Percentiles rank a stretch among this genome's conserved stretches.
Evolutionary conservation across 2,329 filamentous ascomycete species (phyloP).

Genomic region (Colletotrichum lupini): DNA sequence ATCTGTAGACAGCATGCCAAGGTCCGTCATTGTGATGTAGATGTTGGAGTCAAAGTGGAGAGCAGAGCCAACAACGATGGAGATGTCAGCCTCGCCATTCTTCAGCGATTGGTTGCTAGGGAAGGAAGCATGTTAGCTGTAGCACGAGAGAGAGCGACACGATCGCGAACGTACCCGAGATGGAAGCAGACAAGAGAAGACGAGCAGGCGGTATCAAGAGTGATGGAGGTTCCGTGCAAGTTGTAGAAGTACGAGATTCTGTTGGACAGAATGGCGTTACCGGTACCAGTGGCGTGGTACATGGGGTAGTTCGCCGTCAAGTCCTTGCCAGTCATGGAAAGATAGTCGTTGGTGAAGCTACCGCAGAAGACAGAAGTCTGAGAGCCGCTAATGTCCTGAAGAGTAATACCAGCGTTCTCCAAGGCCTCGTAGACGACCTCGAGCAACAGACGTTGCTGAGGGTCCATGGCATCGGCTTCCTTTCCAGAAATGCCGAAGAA

Average conservation of each 20-base stretch:
- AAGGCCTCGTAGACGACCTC: slow-evolving; percentile 44
- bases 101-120: slow-evolving; percentile 42
- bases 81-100: slow-evolving; percentile 42
- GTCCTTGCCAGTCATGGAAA: slow-evolving; percentile 40
- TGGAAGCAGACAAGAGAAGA: slow-evolving; percentile 48
- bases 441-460: slow-evolving; percentile 36
- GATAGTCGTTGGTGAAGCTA: slow-evolving; percentile 43
- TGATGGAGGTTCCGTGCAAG: slow-evolving; percentile 48
- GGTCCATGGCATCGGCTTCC: background rate
- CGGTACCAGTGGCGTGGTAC: slow-evolving; percentile 44
- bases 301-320: slow-evolving; percentile 44
- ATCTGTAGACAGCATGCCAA: slow-evolving; percentile 42
- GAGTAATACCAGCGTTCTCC: slow-evolving; percentile 38
- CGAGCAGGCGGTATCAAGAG: slow-evolving; percentile 54
- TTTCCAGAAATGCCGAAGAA: slow-evolving; percentile 39
- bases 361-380: slow-evolving; percentile 45
- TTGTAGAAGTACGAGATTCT: slow-evolving; percentile 50
- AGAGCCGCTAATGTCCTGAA: slow-evolving; percentile 36
- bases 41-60: slow-evolving; percentile 40
- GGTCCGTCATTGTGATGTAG: slow-evolving; percentile 39
- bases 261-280: slow-evolving; percentile 45
- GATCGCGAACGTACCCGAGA: slow-evolving; percentile 37
- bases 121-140: background rate
- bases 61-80: slow-evolving; percentile 40
- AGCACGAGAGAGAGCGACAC: background rate